Evolutionary conservation across 1,284 basidiomycete species (phyloP).

Genomic region (Violaceomyces palustris): DNA sequence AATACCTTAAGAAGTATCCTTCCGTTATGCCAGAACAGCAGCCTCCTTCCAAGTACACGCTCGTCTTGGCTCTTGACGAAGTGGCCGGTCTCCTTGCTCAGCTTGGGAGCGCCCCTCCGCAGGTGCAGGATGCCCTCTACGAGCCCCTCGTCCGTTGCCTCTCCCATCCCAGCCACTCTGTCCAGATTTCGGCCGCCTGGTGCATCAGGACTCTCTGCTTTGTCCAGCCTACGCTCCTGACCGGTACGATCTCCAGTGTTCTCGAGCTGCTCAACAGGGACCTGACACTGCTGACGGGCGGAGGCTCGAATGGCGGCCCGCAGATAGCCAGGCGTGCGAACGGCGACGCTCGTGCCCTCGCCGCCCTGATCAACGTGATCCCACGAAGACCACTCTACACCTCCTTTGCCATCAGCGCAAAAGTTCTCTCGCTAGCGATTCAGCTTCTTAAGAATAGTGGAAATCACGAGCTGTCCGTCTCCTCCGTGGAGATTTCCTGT

Average conservation of each 20-base stretch:
- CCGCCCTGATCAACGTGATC: constrained; percentile 78
- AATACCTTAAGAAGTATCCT: constrained; percentile 85
- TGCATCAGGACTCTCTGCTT: constrained; percentile 83
- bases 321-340: constrained; percentile 71
- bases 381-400: constrained; percentile 85
- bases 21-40: constrained; percentile 79
- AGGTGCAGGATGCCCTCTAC: constrained; percentile 79
- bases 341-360: constrained; percentile 83
- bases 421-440: constrained; percentile 84
- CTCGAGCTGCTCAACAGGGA: constrained; percentile 79
- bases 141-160: constrained; percentile 81
- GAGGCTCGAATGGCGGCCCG: constrained; percentile 56
- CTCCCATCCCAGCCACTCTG: constrained; percentile 78
- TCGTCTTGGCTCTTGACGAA: constrained; percentile 75
- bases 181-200: constrained; percentile 80
- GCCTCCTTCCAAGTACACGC: constrained; percentile 66
- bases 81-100: constrained; percentile 79
- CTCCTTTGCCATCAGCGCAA: constrained; percentile 85
- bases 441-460: constrained; percentile 83
- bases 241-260: constrained; percentile 69
- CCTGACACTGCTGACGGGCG: constrained; percentile 56
- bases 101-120: constrained; percentile 82
- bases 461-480: constrained; percentile 79
- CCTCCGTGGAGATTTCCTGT: constrained; percentile 80
- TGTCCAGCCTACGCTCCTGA: constrained; percentile 76